Evolutionary conservation across 1,139 yeast species (phyloP).

Genomic region (Oligophagozyma castellii): DNA sequence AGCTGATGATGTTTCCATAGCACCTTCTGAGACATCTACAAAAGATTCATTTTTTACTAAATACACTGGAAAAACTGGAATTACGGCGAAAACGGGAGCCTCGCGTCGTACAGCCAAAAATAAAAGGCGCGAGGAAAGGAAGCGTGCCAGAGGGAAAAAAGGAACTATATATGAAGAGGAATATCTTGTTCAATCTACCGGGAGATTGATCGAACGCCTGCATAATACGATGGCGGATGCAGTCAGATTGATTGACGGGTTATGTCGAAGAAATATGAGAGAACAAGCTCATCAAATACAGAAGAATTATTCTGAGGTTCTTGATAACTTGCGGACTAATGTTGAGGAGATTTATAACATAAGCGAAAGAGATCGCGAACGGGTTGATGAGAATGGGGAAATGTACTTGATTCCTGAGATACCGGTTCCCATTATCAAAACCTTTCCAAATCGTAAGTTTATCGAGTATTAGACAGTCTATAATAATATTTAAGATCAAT

Average conservation of each 20-base stretch:
- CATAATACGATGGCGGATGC: conserved; percentile 69
- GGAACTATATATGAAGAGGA: conserved; percentile 97
- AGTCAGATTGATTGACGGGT: conserved; percentile 53
- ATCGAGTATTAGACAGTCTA: conserved; percentile 35
- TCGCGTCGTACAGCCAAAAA: conserved; percentile 86
- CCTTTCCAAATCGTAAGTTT: conserved; percentile 42
- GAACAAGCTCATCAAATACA: conserved; percentile 81
- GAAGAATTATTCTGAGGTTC: conserved; percentile 46
- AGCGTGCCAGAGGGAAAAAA: conserved; percentile 91
- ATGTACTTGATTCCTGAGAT: conserved; percentile 63
- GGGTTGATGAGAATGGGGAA: conserved; percentile 81
- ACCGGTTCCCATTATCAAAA: conserved; percentile 47
- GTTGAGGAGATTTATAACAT: conserved; percentile 64
- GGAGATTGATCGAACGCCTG: conserved; percentile 74
- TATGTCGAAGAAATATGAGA: conserved; percentile 56
- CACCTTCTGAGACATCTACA: conserved; percentile 88
- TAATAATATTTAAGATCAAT: background rate
- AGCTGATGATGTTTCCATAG: conserved; percentile 89
- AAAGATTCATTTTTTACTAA: conserved; percentile 88
- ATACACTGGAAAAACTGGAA: conserved; percentile 89
- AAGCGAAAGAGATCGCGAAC: conserved; percentile 74
- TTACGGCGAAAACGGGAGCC: conserved; percentile 94
- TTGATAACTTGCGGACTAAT: conserved; percentile 40
- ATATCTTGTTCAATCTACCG: conserved; percentile 75
- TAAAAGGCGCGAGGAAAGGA: conserved; percentile 88